These are phyloP conservation scores for Dioscorea cayenensis DNA, from an alignment of 116 monocot species.

Conservation along the genomic window DNA sequence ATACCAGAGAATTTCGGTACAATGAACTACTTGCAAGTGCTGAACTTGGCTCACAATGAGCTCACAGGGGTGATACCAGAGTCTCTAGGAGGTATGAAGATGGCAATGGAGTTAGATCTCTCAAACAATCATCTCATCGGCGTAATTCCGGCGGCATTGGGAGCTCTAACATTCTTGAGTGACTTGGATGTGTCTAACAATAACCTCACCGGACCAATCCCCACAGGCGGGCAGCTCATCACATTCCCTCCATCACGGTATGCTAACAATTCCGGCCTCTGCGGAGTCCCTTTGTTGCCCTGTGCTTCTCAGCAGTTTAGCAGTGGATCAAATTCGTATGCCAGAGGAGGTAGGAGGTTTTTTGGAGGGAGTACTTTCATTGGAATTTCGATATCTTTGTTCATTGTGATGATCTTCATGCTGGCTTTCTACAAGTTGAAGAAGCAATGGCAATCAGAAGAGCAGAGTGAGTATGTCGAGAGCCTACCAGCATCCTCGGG, in stretches of 20 bases:
- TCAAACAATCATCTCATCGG: slow-evolving; percentile 67
- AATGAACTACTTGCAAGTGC: slow-evolving; percentile 45
- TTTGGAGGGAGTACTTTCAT: slow-evolving; percentile 47
- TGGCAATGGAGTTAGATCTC: slow-evolving; percentile 47
- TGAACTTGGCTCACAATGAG: slow-evolving; percentile 69
- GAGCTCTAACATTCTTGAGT: slow-evolving; percentile 33
- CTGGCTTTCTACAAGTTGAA: slow-evolving; percentile 51
- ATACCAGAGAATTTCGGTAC: slow-evolving; percentile 60
- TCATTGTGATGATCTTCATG: slow-evolving; percentile 42
- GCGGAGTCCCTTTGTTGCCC: slow-evolving; percentile 52
- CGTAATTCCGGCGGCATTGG: slow-evolving; percentile 37
- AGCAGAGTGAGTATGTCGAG: slow-evolving; percentile 31
- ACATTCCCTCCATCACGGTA: slow-evolving; percentile 58
- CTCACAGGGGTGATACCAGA: slow-evolving; percentile 55
- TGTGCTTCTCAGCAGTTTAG: slow-evolving; percentile 13
- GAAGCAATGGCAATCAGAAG: slow-evolving; percentile 22
- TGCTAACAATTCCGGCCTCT: slow-evolving; percentile 59
- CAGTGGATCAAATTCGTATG: background rate
- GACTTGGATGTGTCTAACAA: slow-evolving; percentile 82
- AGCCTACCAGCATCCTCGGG: slow-evolving; percentile 28
- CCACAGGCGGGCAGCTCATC: slow-evolving; percentile 48
- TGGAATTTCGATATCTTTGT: slow-evolving; percentile 41
- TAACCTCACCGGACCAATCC: slow-evolving; percentile 54
- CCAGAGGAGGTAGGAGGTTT: slow-evolving; percentile 3
- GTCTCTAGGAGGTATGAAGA: slow-evolving; percentile 29